Evolutionary conservation across 2,329 filamentous ascomycete species (phyloP).

Genomic region (Trichoderma koningiopsis): DNA sequence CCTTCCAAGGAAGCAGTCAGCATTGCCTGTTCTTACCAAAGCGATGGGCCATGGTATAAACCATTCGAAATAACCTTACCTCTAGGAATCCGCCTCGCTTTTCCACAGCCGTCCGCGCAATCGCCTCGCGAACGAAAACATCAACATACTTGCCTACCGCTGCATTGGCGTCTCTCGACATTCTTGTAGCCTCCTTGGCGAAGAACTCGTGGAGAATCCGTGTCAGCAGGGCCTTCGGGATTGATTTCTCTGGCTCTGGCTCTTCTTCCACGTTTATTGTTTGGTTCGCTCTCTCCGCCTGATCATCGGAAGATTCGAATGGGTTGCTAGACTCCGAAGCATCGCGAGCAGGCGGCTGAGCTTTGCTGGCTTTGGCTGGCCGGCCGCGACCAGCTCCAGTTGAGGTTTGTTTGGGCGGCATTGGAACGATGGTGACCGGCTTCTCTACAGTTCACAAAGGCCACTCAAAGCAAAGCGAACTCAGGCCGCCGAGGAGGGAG

Average conservation of each 20-base stretch:
- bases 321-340: slow-evolving; percentile 39
- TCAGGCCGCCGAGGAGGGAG: not conserved
- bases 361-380: slow-evolving; percentile 36
- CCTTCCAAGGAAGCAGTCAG: slow-evolving; percentile 47
- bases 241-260: slow-evolving; percentile 48
- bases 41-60: not conserved
- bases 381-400: slow-evolving; percentile 42
- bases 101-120: slow-evolving; percentile 76
- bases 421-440: slow-evolving; percentile 29
- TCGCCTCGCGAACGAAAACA: slow-evolving; percentile 85
- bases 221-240: slow-evolving; percentile 75
- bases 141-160: slow-evolving; percentile 85
- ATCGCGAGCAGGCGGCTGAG: slow-evolving; percentile 32
- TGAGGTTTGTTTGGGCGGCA: slow-evolving; percentile 49
- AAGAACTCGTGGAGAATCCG: slow-evolving; percentile 81
- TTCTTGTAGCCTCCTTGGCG: slow-evolving; percentile 67
- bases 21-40: not conserved
- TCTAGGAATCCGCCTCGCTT: slow-evolving; percentile 72
- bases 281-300: slow-evolving; percentile 31
- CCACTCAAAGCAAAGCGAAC: not conserved
- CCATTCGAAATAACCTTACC: slow-evolving; percentile 49
- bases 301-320: slow-evolving; percentile 41
- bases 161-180: slow-evolving; percentile 75
- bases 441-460: not conserved
- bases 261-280: slow-evolving; percentile 35